Conservation (phyloP, 2,329 filamentous ascomycete genomes). For the Periconia sp. region DNA sequence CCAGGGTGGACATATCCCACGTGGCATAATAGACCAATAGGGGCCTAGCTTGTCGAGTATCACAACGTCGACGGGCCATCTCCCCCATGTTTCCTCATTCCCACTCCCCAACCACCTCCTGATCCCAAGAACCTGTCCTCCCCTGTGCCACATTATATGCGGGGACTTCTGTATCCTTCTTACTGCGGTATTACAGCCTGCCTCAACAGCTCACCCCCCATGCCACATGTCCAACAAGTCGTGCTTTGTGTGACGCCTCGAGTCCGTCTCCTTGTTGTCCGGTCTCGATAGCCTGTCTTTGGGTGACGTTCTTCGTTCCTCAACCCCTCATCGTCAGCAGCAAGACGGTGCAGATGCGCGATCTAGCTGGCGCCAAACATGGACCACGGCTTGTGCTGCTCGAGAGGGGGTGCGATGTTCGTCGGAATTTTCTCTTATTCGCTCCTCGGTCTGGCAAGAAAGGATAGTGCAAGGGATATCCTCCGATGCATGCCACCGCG, state of each 20-base stretch:
- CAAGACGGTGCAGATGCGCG: conserved; percentile 9
- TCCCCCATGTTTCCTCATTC: conserved; percentile 23
- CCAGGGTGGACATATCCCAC: conserved; percentile 16
- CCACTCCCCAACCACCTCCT: conserved; percentile 27
- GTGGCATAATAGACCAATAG: conserved; percentile 19
- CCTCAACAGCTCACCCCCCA: conserved; percentile 20
- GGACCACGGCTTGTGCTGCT: conserved; percentile 21
- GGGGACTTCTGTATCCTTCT: conserved; percentile 20
- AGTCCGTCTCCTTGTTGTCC: not conserved
- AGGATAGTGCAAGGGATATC: conserved; percentile 35
- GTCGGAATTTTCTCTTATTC: conserved; percentile 24
- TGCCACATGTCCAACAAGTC: conserved; percentile 20
- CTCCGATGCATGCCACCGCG: conserved; percentile 40
- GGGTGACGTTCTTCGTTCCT: not conserved
- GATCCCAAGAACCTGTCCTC: conserved; percentile 18
- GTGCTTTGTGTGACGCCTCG: conserved; percentile 5
- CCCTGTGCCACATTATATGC: conserved; percentile 26
- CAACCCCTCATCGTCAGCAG: conserved; percentile 7
- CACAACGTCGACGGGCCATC: conserved; percentile 19
- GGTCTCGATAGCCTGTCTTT: conserved; percentile 1
- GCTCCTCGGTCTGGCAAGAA: conserved; percentile 23
- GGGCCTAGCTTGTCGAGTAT: conserved; percentile 15
- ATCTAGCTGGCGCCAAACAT: conserved; percentile 3
- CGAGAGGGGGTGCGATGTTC: conserved; percentile 15
- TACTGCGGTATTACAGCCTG: conserved; percentile 31